These are phyloP conservation scores for Pseudogymnoascus sp. DNA, from an alignment of 2,329 filamentous ascomycete species.

Conservation along the genomic window DNA sequence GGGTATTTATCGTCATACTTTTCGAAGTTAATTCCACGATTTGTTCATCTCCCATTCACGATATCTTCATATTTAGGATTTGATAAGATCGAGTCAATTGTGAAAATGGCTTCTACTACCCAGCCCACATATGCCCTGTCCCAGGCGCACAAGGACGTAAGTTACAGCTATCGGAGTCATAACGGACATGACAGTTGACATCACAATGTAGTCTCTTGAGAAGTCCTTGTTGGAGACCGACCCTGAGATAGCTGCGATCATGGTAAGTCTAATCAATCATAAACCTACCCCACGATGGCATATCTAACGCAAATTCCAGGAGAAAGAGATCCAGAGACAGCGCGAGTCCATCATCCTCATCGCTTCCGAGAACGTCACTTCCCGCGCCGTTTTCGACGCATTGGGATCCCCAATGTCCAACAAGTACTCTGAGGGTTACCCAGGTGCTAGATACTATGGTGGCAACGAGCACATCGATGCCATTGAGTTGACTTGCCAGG, in stretches of 20 bases:
- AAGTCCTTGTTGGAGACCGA: slow-evolving; percentile 86
- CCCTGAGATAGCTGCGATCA: slow-evolving; percentile 91
- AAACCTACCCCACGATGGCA: background rate
- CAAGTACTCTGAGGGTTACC: slow-evolving; percentile 99
- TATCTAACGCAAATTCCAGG: slow-evolving; percentile 40
- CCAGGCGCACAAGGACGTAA: slow-evolving; percentile 57
- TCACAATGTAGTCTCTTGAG: slow-evolving; percentile 73
- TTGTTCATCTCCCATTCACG: background rate
- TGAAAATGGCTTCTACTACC: slow-evolving; percentile 2
- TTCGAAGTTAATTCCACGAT: slow-evolving; percentile 5
- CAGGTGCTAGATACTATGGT: slow-evolving; percentile 96
- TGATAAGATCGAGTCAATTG: background rate
- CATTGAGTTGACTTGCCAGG: slow-evolving; percentile 92
- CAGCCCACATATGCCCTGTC: slow-evolving; percentile 53
- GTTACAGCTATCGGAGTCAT: slow-evolving; percentile 26
- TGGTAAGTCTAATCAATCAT: slow-evolving; percentile 55
- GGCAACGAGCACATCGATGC: slow-evolving; percentile 98
- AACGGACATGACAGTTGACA: slow-evolving; percentile 25
- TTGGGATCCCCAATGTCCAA: slow-evolving; percentile 93
- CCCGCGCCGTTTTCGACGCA: slow-evolving; percentile 94
- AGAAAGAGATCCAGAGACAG: slow-evolving; percentile 92
- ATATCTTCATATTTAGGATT: background rate
- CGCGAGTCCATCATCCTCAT: slow-evolving; percentile 98
- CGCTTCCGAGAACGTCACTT: slow-evolving; percentile 98
- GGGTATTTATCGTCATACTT: background rate